These are phyloP conservation scores for Polytolypa hystricis DNA, from an alignment of 2,329 filamentous ascomycete species.

Conservation along the genomic window DNA sequence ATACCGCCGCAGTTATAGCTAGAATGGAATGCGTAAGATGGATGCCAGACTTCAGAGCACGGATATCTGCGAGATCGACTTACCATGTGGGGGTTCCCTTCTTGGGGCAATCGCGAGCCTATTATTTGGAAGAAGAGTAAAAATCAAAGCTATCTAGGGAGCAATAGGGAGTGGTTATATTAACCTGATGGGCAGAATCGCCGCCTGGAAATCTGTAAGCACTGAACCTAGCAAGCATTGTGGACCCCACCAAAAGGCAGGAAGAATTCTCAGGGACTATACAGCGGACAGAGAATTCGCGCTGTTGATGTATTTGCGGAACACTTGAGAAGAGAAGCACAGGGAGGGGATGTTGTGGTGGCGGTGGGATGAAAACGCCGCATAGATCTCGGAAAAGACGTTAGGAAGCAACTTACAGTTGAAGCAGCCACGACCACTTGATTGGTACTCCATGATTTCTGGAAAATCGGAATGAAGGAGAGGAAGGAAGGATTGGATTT, in stretches of 20 bases:
- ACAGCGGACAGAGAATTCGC: too few relatives aligned
- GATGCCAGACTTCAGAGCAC: constrained; percentile 2
- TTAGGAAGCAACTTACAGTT: constrained; percentile 43
- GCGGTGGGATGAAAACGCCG: constrained; percentile 1
- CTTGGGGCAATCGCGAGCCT: constrained; percentile 80
- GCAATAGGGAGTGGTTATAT: constrained; percentile 23
- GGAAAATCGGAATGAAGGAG: constrained; percentile 1
- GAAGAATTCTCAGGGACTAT: too few relatives aligned
- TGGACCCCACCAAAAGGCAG: too few relatives aligned
- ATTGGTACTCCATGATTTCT: constrained; percentile 41
- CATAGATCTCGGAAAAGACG: too few relatives aligned
- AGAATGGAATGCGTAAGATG: constrained; percentile 8
- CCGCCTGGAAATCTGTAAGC: constrained; percentile 45
- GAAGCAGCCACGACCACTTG: constrained; percentile 44
- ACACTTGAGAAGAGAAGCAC: too few relatives aligned
- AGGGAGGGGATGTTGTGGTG: too few relatives aligned
- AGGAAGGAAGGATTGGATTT: constrained; percentile 6
- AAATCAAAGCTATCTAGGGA: constrained; percentile 12
- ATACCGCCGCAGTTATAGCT: constrained; percentile 75
- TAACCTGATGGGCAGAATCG: constrained; percentile 64
- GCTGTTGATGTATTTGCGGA: too few relatives aligned
- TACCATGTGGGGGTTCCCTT: constrained; percentile 74
- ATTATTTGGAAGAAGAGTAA: constrained; percentile 18
- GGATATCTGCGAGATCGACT: constrained; percentile 31
- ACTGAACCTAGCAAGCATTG: too few relatives aligned